phyloP scores from a whole-genome alignment of 1,284 basidiomycete genomes.

The Volvariella volvacea region DNA sequence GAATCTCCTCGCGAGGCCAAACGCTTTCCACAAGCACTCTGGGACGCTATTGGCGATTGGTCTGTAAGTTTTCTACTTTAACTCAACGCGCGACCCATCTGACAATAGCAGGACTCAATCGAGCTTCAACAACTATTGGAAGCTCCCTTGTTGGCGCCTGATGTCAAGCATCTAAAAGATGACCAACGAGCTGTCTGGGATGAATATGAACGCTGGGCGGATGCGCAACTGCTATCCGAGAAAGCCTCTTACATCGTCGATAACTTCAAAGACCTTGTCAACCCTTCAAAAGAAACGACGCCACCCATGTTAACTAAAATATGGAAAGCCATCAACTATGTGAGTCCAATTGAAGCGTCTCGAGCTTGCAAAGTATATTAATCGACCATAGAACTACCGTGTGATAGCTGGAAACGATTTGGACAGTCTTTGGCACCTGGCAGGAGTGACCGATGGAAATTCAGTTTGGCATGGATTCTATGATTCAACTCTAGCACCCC shows the following conservation, averaged over 20 bases:
- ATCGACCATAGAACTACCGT: conserved; percentile 50
- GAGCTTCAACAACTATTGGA: conserved; percentile 60
- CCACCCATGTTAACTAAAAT: conserved; percentile 44
- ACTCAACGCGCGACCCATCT: neutral
- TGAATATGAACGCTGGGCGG: conserved; percentile 54
- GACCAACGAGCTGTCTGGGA: conserved; percentile 44
- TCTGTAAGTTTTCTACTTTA: conserved; percentile 39
- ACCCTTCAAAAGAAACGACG: conserved; percentile 48
- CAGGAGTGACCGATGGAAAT: conserved; percentile 40
- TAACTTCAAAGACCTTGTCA: conserved; percentile 50
- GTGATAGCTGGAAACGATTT: conserved; percentile 41
- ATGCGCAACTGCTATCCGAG: conserved; percentile 56
- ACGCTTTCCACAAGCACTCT: conserved; percentile 67
- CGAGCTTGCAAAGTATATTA: neutral
- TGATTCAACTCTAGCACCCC: conserved; percentile 12
- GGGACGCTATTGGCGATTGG: conserved; percentile 73
- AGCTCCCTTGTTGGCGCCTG: conserved; percentile 44
- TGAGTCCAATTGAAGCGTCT: conserved; percentile 21
- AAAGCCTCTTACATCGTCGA: conserved; percentile 42
- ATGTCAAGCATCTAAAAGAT: conserved; percentile 43
- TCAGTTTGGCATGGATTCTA: conserved; percentile 56
- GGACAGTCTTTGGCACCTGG: conserved; percentile 58
- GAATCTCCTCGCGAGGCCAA: conserved; percentile 65
- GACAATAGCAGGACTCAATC: conserved; percentile 41
- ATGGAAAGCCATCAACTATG: conserved; percentile 59